These are phyloP conservation scores for Aschersonia sp. DNA, from an alignment of 2,329 filamentous ascomycete species.

Conservation along the genomic window DNA sequence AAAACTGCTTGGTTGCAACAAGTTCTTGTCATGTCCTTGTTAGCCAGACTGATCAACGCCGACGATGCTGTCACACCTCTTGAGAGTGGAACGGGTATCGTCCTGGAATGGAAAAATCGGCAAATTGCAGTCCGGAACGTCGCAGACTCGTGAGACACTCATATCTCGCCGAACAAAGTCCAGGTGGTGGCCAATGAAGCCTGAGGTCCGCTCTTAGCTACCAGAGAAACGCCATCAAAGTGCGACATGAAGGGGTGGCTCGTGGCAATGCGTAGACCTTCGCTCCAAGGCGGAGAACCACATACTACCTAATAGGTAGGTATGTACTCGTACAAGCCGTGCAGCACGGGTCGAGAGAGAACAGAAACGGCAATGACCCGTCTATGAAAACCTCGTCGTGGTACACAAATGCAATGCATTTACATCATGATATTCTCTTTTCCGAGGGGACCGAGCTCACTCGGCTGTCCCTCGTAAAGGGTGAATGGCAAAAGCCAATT, in stretches of 20 bases:
- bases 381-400: not conserved
- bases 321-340: no score
- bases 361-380: no score
- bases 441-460: not conserved
- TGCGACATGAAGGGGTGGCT: not conserved
- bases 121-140: constrained; percentile 12
- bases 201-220: no score
- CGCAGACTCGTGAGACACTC: constrained; percentile 13
- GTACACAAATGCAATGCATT: not conserved
- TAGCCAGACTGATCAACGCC: not conserved
- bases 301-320: no score
- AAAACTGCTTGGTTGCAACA: no score
- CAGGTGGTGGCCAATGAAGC: no score
- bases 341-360: no score
- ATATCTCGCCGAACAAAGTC: constrained; percentile 9
- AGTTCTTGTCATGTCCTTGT: not conserved
- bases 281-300: no score
- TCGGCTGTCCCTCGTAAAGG: constrained; percentile 1
- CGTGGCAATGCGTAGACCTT: no score
- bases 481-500: constrained; percentile 4
- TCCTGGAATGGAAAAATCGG: constrained; percentile 7
- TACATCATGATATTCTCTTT: not conserved
- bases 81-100: not conserved
- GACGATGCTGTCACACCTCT: not conserved
- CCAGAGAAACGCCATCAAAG: not conserved